These are phyloP conservation scores for Pyrenophora graminea DNA, from an alignment of 2,329 filamentous ascomycete genomes.

Conservation along the genomic window DNA sequence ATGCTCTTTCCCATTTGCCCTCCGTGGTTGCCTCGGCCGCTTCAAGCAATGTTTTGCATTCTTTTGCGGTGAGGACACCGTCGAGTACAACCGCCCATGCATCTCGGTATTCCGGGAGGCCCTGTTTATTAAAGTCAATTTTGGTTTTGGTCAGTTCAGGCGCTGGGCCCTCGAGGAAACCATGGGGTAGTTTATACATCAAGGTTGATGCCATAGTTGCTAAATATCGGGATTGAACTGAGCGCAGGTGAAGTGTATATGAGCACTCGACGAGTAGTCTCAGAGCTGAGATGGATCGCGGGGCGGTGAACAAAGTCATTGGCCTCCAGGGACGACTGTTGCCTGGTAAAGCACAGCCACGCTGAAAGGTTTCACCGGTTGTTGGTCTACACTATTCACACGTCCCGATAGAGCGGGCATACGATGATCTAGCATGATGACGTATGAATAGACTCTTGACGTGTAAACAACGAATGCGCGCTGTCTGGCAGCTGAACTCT, in stretches of 20 bases:
- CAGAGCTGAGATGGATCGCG: too few relatives aligned
- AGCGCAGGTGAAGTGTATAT: background rate
- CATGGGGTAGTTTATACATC: constrained; percentile 49
- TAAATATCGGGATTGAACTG: background rate
- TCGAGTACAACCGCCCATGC: constrained; percentile 67
- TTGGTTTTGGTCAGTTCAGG: constrained; percentile 52
- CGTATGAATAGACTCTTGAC: too few relatives aligned
- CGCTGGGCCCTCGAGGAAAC: constrained; percentile 55
- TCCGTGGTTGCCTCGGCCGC: constrained; percentile 37
- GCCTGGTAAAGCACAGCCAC: too few relatives aligned
- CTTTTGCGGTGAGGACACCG: constrained; percentile 63
- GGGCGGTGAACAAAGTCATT: too few relatives aligned
- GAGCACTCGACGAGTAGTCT: too few relatives aligned
- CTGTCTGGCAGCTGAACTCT: too few relatives aligned
- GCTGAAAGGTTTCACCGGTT: too few relatives aligned
- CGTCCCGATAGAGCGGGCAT: too few relatives aligned
- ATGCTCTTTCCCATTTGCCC: constrained; percentile 66
- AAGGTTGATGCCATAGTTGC: constrained; percentile 22
- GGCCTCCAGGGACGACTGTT: too few relatives aligned
- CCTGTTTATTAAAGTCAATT: constrained; percentile 58
- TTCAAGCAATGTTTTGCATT: constrained; percentile 57
- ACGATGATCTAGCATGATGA: too few relatives aligned
- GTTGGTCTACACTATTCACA: too few relatives aligned
- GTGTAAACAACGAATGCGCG: too few relatives aligned
- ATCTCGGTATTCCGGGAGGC: constrained; percentile 58